phyloP scores from a whole-genome alignment of 2,329 filamentous ascomycete genomes.

The Aspergillus viridinutans region DNA sequence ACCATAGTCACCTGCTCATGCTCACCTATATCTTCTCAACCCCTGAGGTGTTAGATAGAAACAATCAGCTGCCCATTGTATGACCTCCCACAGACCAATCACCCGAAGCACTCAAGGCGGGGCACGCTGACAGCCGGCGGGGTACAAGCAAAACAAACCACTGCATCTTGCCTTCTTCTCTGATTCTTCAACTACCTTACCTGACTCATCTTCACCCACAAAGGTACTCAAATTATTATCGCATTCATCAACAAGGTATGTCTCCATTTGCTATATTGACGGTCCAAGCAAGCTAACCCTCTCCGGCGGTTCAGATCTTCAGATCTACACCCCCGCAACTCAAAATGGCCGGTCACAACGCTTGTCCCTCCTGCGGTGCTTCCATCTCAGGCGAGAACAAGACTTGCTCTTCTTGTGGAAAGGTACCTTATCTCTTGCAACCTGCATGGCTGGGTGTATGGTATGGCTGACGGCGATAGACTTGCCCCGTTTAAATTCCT shows the following conservation, averaged over 20 bases:
- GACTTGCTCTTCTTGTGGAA: slow-evolving; percentile 26
- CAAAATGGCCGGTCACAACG: slow-evolving; percentile 21
- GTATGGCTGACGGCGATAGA: slow-evolving; percentile 8
- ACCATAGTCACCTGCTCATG: not conserved
- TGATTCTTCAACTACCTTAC: not conserved
- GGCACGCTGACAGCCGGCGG: not conserved
- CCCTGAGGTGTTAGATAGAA: not conserved
- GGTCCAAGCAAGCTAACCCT: not conserved
- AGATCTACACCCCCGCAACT: not conserved
- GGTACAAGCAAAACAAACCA: not conserved
- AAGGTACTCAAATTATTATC: not conserved
- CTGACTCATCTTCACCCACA: not conserved
- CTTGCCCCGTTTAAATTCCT: slow-evolving; percentile 16
- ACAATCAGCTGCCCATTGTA: not conserved
- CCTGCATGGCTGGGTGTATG: not conserved
- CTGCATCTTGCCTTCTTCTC: not conserved
- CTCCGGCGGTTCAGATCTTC: not conserved
- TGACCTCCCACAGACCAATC: not conserved
- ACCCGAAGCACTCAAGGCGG: not conserved
- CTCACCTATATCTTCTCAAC: not conserved
- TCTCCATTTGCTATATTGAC: not conserved
- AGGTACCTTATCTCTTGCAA: slow-evolving; percentile 15
- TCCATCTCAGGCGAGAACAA: slow-evolving; percentile 23
- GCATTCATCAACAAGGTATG: not conserved
- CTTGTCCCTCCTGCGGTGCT: slow-evolving; percentile 25